Percentiles rank a stretch among this genome's conserved stretches.
These are phyloP conservation scores for Backusella tuberculispora DNA, from an alignment of 192 early-diverging fungal genomes.

Conservation along the genomic window DNA sequence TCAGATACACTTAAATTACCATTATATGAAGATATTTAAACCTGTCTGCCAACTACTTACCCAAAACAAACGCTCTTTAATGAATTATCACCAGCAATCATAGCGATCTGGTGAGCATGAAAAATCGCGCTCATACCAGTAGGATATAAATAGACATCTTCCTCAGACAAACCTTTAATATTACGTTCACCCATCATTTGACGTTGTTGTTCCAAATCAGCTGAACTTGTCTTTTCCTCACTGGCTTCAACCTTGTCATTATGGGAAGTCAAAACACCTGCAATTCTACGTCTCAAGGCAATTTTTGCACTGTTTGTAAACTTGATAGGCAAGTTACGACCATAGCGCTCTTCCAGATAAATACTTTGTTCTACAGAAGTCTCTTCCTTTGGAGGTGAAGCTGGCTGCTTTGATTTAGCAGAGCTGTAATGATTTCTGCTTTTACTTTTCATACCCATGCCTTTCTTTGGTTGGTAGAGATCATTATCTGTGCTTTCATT, in stretches of 20 bases:
- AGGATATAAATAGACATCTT: conserved; percentile 88
- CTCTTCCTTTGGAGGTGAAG: conserved; percentile 34
- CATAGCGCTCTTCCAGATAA: conserved; percentile 94
- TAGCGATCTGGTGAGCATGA: conserved; percentile 74
- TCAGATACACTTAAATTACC: background rate
- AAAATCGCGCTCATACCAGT: conserved; percentile 96
- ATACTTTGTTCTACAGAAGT: conserved; percentile 56
- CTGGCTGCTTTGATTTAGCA: background rate
- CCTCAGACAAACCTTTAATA: conserved; percentile 62
- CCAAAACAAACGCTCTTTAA: conserved; percentile 91
- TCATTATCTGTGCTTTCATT: conserved; percentile 18
- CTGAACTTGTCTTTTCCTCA: conserved; percentile 36
- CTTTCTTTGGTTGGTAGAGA: conserved; percentile 28
- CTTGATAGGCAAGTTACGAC: conserved; percentile 78
- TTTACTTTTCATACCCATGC: conserved; percentile 21
- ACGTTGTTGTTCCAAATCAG: conserved; percentile 46
- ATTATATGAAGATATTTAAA: background rate
- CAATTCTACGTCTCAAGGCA: conserved; percentile 81
- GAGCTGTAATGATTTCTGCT: conserved; percentile 9
- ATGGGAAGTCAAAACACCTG: conserved; percentile 61
- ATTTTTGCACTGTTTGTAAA: conserved; percentile 76
- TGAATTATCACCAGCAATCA: conserved; percentile 45
- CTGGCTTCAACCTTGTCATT: conserved; percentile 16
- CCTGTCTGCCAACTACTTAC: conserved; percentile 38
- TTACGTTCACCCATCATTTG: conserved; percentile 47